These are phyloP conservation scores for Trichoderma cornu-damae DNA, from an alignment of 2,329 filamentous ascomycete species.

Conservation along the genomic window DNA sequence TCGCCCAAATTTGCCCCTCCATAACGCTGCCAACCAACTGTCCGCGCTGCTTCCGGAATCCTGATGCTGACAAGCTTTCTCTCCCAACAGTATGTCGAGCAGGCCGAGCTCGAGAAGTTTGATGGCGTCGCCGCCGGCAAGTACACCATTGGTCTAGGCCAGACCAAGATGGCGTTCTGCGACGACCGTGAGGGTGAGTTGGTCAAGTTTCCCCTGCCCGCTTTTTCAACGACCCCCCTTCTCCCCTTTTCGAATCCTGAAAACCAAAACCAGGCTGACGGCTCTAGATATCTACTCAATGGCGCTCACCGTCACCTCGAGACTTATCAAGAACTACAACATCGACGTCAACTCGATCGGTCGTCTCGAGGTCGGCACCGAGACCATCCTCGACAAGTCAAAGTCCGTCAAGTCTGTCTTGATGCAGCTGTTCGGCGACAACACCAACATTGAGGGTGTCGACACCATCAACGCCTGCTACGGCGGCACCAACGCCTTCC, in stretches of 20 bases:
- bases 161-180: constrained; percentile 90
- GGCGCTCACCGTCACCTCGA: constrained; percentile 70
- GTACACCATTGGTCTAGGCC: constrained; percentile 86
- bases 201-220: constrained; percentile 15
- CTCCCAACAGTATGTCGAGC: constrained; percentile 69
- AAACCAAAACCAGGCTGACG: neutral
- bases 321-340: constrained; percentile 75
- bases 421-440: constrained; percentile 81
- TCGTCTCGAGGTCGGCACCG: constrained; percentile 77
- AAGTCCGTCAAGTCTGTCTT: constrained; percentile 86
- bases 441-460: constrained; percentile 78
- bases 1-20: constrained; percentile 32
- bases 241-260: constrained; percentile 2
- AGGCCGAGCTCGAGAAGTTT: constrained; percentile 77
- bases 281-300: constrained; percentile 80
- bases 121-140: constrained; percentile 78
- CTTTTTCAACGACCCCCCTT: constrained; percentile 17
- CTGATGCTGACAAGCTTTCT: constrained; percentile 7
- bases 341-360: constrained; percentile 74
- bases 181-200: constrained; percentile 77
- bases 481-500: constrained; percentile 76
- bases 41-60: neutral
- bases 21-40: constrained; percentile 2
- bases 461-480: constrained; percentile 84
- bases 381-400: constrained; percentile 83